Evolutionary conservation across 371 early-diverging fungal species (phyloP).

Genomic region (Mucor sp.): DNA sequence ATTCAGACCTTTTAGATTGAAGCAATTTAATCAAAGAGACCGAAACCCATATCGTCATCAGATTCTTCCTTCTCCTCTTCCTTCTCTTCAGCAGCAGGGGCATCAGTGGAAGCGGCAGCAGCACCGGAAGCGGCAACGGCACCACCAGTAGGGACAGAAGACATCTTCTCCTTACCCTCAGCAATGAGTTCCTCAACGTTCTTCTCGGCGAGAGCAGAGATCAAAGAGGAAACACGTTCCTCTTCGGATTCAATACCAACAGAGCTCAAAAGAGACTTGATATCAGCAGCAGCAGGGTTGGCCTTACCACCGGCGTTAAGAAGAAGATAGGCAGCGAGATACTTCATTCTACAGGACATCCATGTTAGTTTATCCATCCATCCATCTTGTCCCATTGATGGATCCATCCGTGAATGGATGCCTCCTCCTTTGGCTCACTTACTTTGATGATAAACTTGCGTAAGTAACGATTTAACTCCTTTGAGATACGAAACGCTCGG

Average conservation of each 20-base stretch:
- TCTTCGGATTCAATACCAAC: constrained; percentile 93
- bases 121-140: constrained; percentile 74
- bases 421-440: neutral
- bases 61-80: constrained; percentile 89
- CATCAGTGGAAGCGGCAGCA: constrained; percentile 55
- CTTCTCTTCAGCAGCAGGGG: constrained; percentile 59
- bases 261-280: constrained; percentile 85
- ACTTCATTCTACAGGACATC: constrained; percentile 82
- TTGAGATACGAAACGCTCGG: constrained; percentile 42
- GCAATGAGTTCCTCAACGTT: constrained; percentile 84
- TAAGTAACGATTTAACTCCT: constrained; percentile 47
- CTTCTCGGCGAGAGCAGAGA: constrained; percentile 89
- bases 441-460: constrained; percentile 29
- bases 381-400: constrained; percentile 19
- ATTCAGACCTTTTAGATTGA: neutral
- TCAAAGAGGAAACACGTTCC: constrained; percentile 76
- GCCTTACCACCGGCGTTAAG: constrained; percentile 89
- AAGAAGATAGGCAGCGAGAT: constrained; percentile 97
- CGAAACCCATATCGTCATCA: constrained; percentile 92
- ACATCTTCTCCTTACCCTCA: constrained; percentile 90
- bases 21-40: constrained; percentile 44
- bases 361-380: neutral
- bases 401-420: constrained; percentile 4
- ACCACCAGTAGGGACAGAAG: constrained; percentile 91
- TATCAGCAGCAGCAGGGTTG: constrained; percentile 79